Evolutionary conservation across 306 rosid species (phyloP), one percentile per base, ranked within the genome.

Genomic region (Herpetospermum pedunculosum): DNA sequence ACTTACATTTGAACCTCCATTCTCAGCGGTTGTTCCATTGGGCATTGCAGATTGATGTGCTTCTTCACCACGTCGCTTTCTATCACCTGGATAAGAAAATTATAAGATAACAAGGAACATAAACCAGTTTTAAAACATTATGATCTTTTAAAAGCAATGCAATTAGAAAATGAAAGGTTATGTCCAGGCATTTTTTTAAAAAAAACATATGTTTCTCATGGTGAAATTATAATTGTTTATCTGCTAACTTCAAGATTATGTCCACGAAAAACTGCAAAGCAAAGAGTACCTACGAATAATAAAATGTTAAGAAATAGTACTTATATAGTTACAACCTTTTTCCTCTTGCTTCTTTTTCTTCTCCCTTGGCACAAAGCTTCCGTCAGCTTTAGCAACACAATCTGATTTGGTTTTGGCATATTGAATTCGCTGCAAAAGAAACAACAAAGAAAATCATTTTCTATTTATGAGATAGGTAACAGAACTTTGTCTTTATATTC

Each of bases 271-370:
- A 68, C 23, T 68, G 41, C 23, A 40, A 5, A 68, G 10, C 3
- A 57, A 26, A 57, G 32, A 57, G 35, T 9, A 54, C n/a, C n/a
- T n/a, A n/a, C 8, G 34, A 54, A 25, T 8, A 10, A 54, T 11
- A 54, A 65, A 21, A 19, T 35, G 46, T 38, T 65, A 10, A n/a
- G 16, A 37, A 63, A 35, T 16, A 63, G 47, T 19, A 65, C 29
- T 7, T 8, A 9, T 35, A 11, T 4, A 14, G 9, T 25, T 43
- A 44, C n/a, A 21, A 41, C 99, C 97, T 88, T 92, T 94, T 81
- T 94, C 99, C 78, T 91, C 99, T 80, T 80, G 97, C 87, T 91
- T 94, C 96, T 85, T 94, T 74, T 94, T 91, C 97, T 94, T 94
- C 21, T 94, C 98, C 79, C 96, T 90, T 49, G 98, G 98, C 81